Evolutionary conservation across 2,329 filamentous ascomycete genomes (phyloP), one percentile per base, ranked within the genome.

Genomic region (Ceratocystis colombiana): DNA sequence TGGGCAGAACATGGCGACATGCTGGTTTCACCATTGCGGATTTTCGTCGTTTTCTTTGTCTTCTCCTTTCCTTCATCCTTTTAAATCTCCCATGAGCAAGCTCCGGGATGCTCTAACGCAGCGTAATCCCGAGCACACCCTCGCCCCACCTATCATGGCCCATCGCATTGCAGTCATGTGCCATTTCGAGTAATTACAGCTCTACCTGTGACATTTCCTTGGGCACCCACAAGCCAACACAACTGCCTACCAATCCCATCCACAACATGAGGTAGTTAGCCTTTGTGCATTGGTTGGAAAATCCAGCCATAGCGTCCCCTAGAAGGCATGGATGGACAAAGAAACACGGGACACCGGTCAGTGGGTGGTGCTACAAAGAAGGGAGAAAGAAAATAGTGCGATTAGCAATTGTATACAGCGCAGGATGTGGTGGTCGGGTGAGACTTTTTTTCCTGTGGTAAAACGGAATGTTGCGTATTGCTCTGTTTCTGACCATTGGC

Each of bases 311-410:
- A 64, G 89, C 88, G 70, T 93, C 88, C 66, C 88, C 88, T 7
- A 94, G 89, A 74, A 89, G 84, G 76, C 94, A 97, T 28, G 94
- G 93, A 77, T 99, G 94, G 71, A 97, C 82, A 76, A 96, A 96
- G 76, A 93, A 96, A 62, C 85, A 84, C 50, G 91, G 90, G 67
- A 86, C 76, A 64, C 88, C 88, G 67, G 86, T 89, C 68, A 89
- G 76, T 64, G 94, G 93, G 79, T 97, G 91, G 75, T 95, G 86
- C 85, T 93, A 76, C 73, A 62, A n/a, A 45, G 46, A 37, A 62
- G 17, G 10, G 1, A 17, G 15, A 20, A 62, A 22, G n/a, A 45
- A 71, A 70, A 66, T 67, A 72, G 66, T 61, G 69, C 72, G 66
- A 61, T 66, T 61, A 62, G 46, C 50, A 46, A 8, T 61, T 44